A percentile compares a stretch with the other conserved stretches of the same genome.
Conservation (phyloP, 257 asterid species). For the Solanum okadae region DNA sequence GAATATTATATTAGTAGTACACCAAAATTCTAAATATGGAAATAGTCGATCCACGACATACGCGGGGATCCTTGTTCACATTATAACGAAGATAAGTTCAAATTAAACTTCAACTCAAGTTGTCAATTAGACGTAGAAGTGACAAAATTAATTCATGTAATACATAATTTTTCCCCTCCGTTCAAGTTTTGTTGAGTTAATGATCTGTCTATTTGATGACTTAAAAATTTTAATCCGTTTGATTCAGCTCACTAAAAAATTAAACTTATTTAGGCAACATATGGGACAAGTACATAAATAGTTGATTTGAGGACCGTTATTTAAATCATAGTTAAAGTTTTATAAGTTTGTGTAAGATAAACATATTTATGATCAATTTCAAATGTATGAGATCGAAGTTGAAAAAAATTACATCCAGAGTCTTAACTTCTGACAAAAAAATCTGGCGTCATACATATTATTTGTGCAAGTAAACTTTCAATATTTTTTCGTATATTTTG, state of each 20-base stretch:
- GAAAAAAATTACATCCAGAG: no score
- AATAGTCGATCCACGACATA: not conserved
- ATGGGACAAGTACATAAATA: not conserved
- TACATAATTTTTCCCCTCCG: not conserved
- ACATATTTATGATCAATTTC: not conserved
- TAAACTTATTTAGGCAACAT: not conserved
- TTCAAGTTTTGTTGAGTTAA: not conserved
- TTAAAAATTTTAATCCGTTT: rapidly evolving
- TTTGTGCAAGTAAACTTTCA: not conserved
- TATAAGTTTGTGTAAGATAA: not conserved
- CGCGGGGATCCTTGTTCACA: not conserved
- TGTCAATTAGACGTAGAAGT: no score
- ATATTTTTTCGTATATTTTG: no score
- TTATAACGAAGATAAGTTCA: not conserved
- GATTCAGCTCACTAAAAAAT: not conserved
- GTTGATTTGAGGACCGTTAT: not conserved
- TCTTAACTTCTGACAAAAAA: not conserved
- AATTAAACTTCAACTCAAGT: not conserved
- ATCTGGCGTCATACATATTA: no score
- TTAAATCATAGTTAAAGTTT: not conserved
- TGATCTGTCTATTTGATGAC: not conserved
- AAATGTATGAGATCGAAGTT: not conserved
- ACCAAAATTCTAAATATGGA: not conserved
- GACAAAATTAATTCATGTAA: not conserved
- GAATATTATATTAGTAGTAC: not conserved